Conservation (phyloP, 2,329 filamentous ascomycete species). For the Talaromyces atroroseus region DNA sequence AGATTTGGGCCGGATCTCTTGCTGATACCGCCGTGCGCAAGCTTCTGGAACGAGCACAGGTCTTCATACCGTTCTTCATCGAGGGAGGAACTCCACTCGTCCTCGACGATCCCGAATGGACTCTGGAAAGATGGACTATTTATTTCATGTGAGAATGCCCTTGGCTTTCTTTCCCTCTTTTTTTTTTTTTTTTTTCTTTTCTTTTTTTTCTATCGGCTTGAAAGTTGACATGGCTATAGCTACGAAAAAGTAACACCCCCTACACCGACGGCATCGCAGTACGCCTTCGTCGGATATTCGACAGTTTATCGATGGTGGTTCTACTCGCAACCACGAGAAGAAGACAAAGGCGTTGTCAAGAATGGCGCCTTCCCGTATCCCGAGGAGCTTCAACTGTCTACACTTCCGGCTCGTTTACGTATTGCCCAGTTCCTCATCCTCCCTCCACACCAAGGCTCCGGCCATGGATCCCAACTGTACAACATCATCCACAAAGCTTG, state of each 20-base stretch:
- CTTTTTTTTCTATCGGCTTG: background rate
- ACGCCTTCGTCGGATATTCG: constrained; percentile 80
- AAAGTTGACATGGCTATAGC: constrained; percentile 24
- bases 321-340: constrained; percentile 26
- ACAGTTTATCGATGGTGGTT: constrained; percentile 85
- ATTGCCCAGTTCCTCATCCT: constrained; percentile 93
- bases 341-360: constrained; percentile 34
- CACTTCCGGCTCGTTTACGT: constrained; percentile 70
- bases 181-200: background rate
- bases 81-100: constrained; percentile 81
- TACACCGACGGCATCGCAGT: constrained; percentile 51
- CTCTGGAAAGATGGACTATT: constrained; percentile 78
- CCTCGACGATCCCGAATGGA: constrained; percentile 66
- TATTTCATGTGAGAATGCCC: constrained; percentile 64
- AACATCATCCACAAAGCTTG: constrained; percentile 68
- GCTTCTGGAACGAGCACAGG: constrained; percentile 73
- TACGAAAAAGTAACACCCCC: constrained; percentile 51
- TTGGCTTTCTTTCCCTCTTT: background rate
- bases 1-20: constrained; percentile 78
- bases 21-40: constrained; percentile 63
- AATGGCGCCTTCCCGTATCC: constrained; percentile 41
- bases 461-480: constrained; percentile 77
- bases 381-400: constrained; percentile 44
- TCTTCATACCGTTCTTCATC: constrained; percentile 80
- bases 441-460: constrained; percentile 75